Evolutionary conservation across 73 alveolate genomes (phyloP), one percentile per base, ranked within the genome.

Genomic region (Urostyla sp.): DNA sequence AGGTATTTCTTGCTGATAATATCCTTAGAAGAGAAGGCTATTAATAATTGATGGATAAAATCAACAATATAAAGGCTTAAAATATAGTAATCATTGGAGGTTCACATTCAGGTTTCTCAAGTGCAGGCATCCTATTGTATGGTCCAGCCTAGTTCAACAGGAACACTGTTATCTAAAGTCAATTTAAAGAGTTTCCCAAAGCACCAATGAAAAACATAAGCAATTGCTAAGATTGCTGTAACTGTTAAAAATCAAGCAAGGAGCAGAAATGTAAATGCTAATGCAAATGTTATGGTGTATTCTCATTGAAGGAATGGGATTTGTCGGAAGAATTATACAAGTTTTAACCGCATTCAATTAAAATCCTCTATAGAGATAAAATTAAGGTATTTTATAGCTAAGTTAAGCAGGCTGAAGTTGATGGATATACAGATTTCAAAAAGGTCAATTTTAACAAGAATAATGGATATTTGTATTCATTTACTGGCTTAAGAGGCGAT

Each of bases 51-150:
- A 75, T 75, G 56, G 4, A 1, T 5, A 59, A 31, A n/a, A 75
- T 75, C 30, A 54, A 56, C 16, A 48, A 56, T 4, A 11, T 56
- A 2, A n/a, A 56, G 21, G 24, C 1, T 13, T 30, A 66, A 61
- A 80, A 66, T 23, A 66, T 80, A n/a, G 90, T 80, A 1, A 80
- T 80, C 30, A 77, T 80, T 7, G 90, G 90, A 2, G 90, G 90
- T 5, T 63, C 84, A 7, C 90, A 80, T 36, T 80, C 90, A 18
- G 90, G 90, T 4, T 80, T 80, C 35, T 63, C 90, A 8, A 46
- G 84, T 35, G 90, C 90, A 27, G 61, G 90, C 84, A 24, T 67
- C 56, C 46, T 80, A 21, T 30, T 80, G 13, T 49, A 80, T 80
- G 90, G 90, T 40, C 90, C 90, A 21, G 90, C 90, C 15, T 1